Conservation (phyloP, 768 basidiomycete species). For the Suillus occidentalis region DNA sequence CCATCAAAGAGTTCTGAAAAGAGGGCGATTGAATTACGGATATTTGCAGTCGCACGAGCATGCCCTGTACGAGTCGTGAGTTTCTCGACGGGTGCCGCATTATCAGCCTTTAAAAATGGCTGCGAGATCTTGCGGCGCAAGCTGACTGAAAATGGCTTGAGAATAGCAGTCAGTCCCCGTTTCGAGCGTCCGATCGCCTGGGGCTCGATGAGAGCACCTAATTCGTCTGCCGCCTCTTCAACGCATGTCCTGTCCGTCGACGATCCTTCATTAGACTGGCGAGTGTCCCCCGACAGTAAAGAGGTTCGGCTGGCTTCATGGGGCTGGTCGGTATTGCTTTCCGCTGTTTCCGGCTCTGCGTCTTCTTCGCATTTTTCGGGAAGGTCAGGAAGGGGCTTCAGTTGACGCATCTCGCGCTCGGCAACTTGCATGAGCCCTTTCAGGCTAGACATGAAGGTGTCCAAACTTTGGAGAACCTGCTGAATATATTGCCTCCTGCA, state of each 20-base stretch:
- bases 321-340: background rate
- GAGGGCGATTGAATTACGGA: conserved; percentile 27
- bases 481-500: conserved; percentile 15
- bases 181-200: conserved; percentile 1
- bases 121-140: conserved; percentile 6
- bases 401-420: conserved; percentile 28
- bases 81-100: background rate
- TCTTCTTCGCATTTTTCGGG: conserved; percentile 13
- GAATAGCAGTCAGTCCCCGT: conserved; percentile 17
- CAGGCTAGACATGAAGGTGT: conserved; percentile 32
- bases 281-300: no score
- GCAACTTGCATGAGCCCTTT: conserved; percentile 32
- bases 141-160: conserved; percentile 18
- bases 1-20: conserved; percentile 31
- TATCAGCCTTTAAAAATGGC: conserved; percentile 9
- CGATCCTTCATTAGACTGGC: conserved; percentile 1
- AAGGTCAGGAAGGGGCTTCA: conserved; percentile 25
- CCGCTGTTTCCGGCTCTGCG: background rate
- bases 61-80: conserved; percentile 15
- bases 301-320: no score
- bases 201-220: background rate
- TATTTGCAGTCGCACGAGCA: conserved; percentile 24
- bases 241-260: conserved; percentile 1
- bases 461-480: conserved; percentile 27
- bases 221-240: background rate